Base-by-base conservation (phyloP, 768 basidiomycete species). In the Mycena chlorophos region DNA sequence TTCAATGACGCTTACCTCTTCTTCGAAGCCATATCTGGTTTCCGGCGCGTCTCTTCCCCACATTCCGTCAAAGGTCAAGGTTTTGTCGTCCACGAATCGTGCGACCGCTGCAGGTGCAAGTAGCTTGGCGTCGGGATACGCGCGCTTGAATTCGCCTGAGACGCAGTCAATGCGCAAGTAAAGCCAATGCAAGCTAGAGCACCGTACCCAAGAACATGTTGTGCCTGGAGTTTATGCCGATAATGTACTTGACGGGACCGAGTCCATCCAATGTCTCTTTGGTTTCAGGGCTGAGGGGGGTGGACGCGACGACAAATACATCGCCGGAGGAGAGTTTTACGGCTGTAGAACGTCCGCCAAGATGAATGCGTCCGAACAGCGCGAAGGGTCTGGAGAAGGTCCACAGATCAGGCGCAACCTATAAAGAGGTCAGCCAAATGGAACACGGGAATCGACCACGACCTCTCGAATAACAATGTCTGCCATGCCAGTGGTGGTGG, bases 301-400 rank as follows among this genome's bases (percentile, higher is more conserved):
- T 87, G 0, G 89, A 92, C 0, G 89, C 91, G 13, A 92, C 71
- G 16, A 94, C 76, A 83, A 89, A 94, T 19, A 94, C 84, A 12
- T 81, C 85, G 22, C 87, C 85, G 54, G 79, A 77, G 43, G 70
- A 68, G 19, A 94, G 73, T 70, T 78, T 84, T 63, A 95, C 76
- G 0, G 92, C 94, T 0, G 93, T 95, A 5, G 90, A 86, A 48
- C 94, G 76, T 22, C 92, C 91, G 1, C 94, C 94, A 22, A 94
- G 70, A 6, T 89, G 89, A 17, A 91, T 63, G 23, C 88, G 16
- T 6, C 85, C 84, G 54, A 80, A 83, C 37, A 89, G 80, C 13
- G 81, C 68, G 65, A 91, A 91, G 1, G 88, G 86, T 31, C 87
- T 88, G 54, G 58, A 59, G n/a, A 55, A 59, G 20, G 47, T 59